Base-by-base conservation (phyloP, 306 rosid species). In the Begonia loranthoides region DNA sequence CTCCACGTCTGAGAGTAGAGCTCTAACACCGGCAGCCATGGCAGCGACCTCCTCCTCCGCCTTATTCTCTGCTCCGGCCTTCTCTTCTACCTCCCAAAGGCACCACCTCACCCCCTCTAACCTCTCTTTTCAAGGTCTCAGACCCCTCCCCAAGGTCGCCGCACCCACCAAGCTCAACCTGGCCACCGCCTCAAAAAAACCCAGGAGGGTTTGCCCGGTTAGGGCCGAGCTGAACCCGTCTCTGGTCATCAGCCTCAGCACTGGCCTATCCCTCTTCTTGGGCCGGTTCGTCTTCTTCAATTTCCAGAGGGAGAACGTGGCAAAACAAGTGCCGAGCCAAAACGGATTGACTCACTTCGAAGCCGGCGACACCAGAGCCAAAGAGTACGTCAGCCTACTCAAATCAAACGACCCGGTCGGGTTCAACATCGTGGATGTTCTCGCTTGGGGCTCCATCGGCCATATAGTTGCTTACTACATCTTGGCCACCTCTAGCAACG, bases 391-490 rank as follows among this genome's bases (percentile, higher is more conserved):
- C 3, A 90, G 94, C 58, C 72, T 90, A 17, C 84, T 90, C 48
- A 90, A 90, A 54, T 90, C 99, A 10, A 90, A 90, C n/a, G 99
- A 90, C 52, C 99, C 99, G 11, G 94, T 90, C 34, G 99, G 99
- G 3, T 90, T 86, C 70, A 90, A 90, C 74, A 76, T 90, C 44
- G 94, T 90, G 14, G 99, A 90, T 43, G 99, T 90, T 58, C 68
- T 86, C 58, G 96, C 99, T 54, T 90, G 99, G 99, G 99, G 99
- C 6, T 78, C 95, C 17, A 64, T 90, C 40, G 95, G 95, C 17
- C 99, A 90, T 57, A 75, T 90, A 10, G 79, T 86, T 49, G 99
- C 95, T 70, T 90, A 90, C 52, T 90, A 90, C 21, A 72, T 90
- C 70, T 79, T 90, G 76, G 99, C 99, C 50, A 90, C 99, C 9